Percentiles rank a stretch among this genome's conserved stretches.
Conservation (phyloP, 1,284 basidiomycete genomes). For the Apiotrichum domesticum region DNA sequence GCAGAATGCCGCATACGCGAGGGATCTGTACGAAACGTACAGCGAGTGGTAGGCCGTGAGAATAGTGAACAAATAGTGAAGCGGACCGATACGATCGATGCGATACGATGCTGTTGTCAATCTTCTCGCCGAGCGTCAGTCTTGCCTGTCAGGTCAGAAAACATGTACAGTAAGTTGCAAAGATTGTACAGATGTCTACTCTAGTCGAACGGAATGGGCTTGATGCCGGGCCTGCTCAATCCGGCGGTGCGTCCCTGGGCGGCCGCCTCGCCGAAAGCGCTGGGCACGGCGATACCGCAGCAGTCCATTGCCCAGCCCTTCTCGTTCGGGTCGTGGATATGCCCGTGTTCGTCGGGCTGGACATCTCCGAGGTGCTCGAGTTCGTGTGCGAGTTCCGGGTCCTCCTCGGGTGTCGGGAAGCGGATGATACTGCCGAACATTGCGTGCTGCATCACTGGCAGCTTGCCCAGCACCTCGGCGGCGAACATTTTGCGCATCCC, state of each 20-base stretch:
- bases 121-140: too few species aligned
- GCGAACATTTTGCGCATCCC: slow-evolving; percentile 99
- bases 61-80: too few species aligned
- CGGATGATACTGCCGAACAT: slow-evolving; percentile 80
- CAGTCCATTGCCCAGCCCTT: slow-evolving; percentile 78
- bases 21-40: too few species aligned
- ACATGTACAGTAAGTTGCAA: too few species aligned
- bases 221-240: slow-evolving; percentile 56
- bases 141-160: too few species aligned
- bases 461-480: slow-evolving; percentile 89
- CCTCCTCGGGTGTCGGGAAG: slow-evolving; percentile 51
- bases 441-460: slow-evolving; percentile 95
- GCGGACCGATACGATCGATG: too few species aligned
- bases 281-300: slow-evolving; percentile 83
- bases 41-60: too few species aligned
- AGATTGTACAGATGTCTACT: too few species aligned
- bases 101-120: too few species aligned
- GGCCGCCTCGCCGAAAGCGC: slow-evolving; percentile 68
- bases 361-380: slow-evolving; percentile 48
- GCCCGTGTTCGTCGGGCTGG: slow-evolving; percentile 54
- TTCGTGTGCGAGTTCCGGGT: slow-evolving; percentile 41
- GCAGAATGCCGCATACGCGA: too few species aligned
- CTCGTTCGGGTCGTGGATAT: slow-evolving; percentile 55
- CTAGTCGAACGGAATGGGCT: slow-evolving; percentile 77
- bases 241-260: slow-evolving; percentile 30